Percentiles rank a stretch among this genome's conserved stretches.
Evolutionary conservation across 495 filamentous ascomycete genomes (phyloP).

Genomic region (Annulohypoxylon stygium): DNA sequence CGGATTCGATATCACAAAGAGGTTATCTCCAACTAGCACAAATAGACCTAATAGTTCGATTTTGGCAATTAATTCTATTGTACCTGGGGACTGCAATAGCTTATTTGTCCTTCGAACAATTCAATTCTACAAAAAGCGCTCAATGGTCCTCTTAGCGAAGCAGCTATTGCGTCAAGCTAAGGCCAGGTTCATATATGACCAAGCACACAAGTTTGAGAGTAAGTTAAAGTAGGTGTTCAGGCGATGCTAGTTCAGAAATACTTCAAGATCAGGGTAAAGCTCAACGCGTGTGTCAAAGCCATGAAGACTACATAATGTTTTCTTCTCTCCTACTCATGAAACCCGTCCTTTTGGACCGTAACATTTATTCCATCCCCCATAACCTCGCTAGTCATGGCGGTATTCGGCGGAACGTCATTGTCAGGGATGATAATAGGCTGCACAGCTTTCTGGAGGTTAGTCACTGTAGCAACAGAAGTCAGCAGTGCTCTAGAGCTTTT

Average conservation of each 20-base stretch:
- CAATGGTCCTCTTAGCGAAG: neutral
- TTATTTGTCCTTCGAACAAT: neutral
- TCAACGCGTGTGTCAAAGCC: no score
- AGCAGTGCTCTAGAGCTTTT: neutral
- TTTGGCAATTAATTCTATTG: neutral
- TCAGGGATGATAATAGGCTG: neutral
- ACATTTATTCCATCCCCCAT: neutral
- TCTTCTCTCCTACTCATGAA: neutral
- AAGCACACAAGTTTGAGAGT: no score
- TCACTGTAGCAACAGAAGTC: constrained; percentile 8
- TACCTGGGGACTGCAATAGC: neutral
- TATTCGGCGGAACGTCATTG: neutral
- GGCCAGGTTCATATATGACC: no score
- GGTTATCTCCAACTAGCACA: neutral
- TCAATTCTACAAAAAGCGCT: constrained; percentile 10
- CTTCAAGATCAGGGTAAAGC: no score
- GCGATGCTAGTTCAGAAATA: no score
- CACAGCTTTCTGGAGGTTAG: constrained; percentile 23
- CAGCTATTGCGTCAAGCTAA: neutral
- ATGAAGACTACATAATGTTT: neutral
- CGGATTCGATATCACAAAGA: constrained; percentile 36
- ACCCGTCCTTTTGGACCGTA: neutral
- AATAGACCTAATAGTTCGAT: neutral
- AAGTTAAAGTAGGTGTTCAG: no score
- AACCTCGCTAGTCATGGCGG: neutral